Conservation (phyloP, 129 eudicot species). For the Logfia minima region DNA sequence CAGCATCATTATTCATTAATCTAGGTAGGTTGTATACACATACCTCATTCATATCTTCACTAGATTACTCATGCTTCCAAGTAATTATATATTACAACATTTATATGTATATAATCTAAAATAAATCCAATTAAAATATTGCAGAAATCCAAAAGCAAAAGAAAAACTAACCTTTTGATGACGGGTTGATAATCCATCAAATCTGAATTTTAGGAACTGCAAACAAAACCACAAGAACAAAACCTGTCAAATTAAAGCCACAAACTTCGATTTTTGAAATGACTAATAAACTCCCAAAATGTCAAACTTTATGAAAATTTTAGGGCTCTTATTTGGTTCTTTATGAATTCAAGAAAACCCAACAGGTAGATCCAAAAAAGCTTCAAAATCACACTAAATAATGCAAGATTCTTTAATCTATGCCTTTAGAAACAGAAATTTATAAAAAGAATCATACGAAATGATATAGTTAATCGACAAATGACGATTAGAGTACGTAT, state of each 20-base stretch:
- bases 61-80: constrained; percentile 5
- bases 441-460: no score
- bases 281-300: constrained; percentile 3
- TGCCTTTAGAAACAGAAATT: no score
- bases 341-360: constrained; percentile 6
- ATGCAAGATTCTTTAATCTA: no score
- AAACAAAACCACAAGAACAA: constrained; percentile 25
- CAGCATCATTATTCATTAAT: constrained; percentile 29
- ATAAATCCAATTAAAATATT: not conserved
- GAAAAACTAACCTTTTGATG: constrained; percentile 36
- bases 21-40: constrained; percentile 33
- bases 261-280: constrained; percentile 15
- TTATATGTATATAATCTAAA: not conserved
- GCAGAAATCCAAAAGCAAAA: no score
- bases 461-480: no score
- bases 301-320: not conserved
- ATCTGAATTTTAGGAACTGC: constrained; percentile 25
- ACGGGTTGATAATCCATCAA: constrained; percentile 21
- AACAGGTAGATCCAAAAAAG: no score
- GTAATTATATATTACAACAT: not conserved
- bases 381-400: no score
- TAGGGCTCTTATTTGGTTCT: constrained; percentile 23
- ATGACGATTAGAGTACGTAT: no score
- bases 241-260: constrained; percentile 16
- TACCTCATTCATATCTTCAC: constrained; percentile 12